phyloP scores from a whole-genome alignment of 495 filamentous ascomycete species.

The Physcia stellaris region DNA sequence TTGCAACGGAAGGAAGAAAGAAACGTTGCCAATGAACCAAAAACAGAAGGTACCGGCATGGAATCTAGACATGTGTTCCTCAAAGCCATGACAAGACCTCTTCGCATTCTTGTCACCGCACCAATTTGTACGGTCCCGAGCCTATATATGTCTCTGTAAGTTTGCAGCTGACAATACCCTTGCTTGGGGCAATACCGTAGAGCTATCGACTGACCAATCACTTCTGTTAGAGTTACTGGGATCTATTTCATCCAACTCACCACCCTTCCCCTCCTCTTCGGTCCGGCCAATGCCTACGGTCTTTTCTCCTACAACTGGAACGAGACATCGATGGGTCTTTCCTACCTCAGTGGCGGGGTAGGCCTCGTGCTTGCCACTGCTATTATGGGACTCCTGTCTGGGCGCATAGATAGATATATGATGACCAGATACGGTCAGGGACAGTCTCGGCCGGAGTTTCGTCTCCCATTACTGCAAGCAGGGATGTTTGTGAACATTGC shows the following conservation, averaged over 20 bases:
- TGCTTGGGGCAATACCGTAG: too few relatives aligned
- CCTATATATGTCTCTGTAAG: conserved; percentile 34
- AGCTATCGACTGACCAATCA: not conserved
- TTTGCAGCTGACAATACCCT: too few relatives aligned
- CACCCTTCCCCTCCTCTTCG: conserved; percentile 32
- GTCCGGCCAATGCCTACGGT: not conserved
- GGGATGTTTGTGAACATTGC: conserved; percentile 37
- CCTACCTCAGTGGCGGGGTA: conserved; percentile 3
- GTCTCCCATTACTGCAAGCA: conserved; percentile 42
- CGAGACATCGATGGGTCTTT: conserved; percentile 4
- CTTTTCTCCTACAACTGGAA: conserved; percentile 8
- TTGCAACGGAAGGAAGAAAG: conserved; percentile 28
- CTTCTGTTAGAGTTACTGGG: not conserved
- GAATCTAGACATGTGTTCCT: conserved; percentile 19
- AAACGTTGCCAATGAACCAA: conserved; percentile 21
- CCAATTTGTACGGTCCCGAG: conserved; percentile 37
- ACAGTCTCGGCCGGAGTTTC: conserved; percentile 32
- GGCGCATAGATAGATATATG: conserved; percentile 26
- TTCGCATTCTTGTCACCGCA: conserved; percentile 24
- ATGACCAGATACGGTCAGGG: conserved; percentile 8
- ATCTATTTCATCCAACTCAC: conserved; percentile 3
- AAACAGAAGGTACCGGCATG: conserved; percentile 22
- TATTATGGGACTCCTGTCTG: conserved; percentile 19
- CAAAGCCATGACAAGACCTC: conserved; percentile 27
- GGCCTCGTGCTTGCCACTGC: not conserved